These are phyloP conservation scores for Trichoderma guizhouense DNA, from an alignment of 2,329 filamentous ascomycete genomes.

Conservation along the genomic window DNA sequence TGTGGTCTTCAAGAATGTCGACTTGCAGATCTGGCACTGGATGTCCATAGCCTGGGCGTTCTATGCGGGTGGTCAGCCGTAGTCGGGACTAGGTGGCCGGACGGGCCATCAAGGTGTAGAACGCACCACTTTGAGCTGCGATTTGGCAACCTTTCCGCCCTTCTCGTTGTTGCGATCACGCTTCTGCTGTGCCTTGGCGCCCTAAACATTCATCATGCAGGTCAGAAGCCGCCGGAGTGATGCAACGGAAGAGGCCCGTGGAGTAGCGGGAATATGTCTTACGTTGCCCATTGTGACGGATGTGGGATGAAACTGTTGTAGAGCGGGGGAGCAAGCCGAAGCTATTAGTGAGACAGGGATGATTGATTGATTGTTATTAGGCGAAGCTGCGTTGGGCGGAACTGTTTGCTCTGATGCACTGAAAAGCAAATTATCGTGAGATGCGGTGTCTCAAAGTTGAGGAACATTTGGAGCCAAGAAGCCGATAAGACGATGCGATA, in stretches of 20 bases:
- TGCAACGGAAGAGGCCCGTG: neutral
- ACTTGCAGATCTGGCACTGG: conserved; percentile 73
- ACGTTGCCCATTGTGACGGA: conserved; percentile 35
- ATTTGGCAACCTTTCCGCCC: conserved; percentile 56
- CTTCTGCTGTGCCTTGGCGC: conserved; percentile 67
- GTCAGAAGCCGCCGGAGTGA: conserved; percentile 22
- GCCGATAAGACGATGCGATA: neutral
- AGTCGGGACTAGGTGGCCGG: neutral
- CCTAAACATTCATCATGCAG: conserved; percentile 36
- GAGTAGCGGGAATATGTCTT: conserved; percentile 11
- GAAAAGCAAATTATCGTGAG: neutral
- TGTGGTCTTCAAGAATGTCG: conserved; percentile 75
- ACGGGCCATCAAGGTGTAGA: neutral
- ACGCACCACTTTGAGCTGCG: conserved; percentile 66
- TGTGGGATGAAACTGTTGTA: neutral
- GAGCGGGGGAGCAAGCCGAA: neutral
- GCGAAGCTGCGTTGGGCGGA: neutral
- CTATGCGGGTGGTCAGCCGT: conserved; percentile 37
- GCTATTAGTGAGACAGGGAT: neutral
- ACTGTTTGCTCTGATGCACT: neutral
- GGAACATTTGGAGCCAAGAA: neutral
- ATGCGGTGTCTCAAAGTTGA: conserved; percentile 6
- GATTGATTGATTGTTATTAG: neutral
- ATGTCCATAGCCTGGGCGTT: conserved; percentile 73
- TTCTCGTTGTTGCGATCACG: conserved; percentile 69